Percentiles rank a stretch among this genome's conserved stretches.
Evolutionary conservation across 352 stramenopile species (phyloP).

Genomic region (Phytophthora colocasiae): DNA sequence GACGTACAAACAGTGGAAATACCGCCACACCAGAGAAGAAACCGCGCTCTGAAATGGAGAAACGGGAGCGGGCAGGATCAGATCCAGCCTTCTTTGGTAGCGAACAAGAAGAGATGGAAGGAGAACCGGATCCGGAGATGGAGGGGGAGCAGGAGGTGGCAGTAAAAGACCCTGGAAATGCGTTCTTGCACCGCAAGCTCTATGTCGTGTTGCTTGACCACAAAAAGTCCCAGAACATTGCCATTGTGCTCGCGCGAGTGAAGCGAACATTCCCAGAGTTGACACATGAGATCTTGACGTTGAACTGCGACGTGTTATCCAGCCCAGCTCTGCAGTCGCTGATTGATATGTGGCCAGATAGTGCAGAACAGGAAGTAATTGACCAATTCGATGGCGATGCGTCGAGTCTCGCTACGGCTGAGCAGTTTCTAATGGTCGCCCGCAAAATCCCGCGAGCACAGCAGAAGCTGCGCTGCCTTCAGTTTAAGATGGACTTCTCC

Average conservation of each 20-base stretch:
- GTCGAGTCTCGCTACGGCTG: conserved; percentile 57
- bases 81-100: conserved; percentile 21
- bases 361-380: conserved; percentile 74
- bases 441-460: conserved; percentile 66
- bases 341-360: conserved; percentile 87
- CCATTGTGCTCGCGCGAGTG: conserved; percentile 78
- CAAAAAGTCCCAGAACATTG: conserved; percentile 90
- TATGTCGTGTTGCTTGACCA: conserved; percentile 76
- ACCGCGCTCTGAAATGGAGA: conserved; percentile 18
- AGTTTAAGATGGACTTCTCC: conserved; percentile 84
- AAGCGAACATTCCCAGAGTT: conserved; percentile 70
- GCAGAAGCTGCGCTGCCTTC: conserved; percentile 76
- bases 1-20: conserved; percentile 20
- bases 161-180: conserved; percentile 12
- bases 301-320: conserved; percentile 74
- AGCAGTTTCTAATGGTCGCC: conserved; percentile 77
- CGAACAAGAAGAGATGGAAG: conserved; percentile 30
- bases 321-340: conserved; percentile 73
- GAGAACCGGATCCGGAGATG: conserved; percentile 28
- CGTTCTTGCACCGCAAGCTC: conserved; percentile 53
- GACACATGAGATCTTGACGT: conserved; percentile 61
- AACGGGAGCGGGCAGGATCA: conserved; percentile 22
- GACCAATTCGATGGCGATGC: conserved; percentile 66
- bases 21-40: conserved; percentile 19
- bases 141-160: conserved; percentile 13